Percentiles rank a stretch among this genome's conserved stretches.
These are phyloP conservation scores for Malus hybrid DNA, from an alignment of 331 rosid genomes.

Conservation along the genomic window DNA sequence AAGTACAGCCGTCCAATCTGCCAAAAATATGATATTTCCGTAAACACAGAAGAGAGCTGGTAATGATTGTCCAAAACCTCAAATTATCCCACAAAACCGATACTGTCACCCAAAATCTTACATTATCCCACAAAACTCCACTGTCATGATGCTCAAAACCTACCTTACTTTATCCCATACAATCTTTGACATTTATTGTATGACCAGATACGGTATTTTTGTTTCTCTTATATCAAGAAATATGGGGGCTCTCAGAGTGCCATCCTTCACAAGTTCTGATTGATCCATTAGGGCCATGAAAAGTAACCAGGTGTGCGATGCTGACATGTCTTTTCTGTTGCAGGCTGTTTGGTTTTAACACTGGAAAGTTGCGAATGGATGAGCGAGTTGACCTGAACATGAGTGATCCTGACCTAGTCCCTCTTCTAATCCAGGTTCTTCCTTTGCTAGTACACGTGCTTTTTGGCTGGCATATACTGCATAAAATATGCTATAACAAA, in stretches of 20 bases:
- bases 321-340: conserved; percentile 23
- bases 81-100: neutral
- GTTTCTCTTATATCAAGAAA: no score
- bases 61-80: neutral
- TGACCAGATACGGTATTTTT: neutral
- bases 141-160: neutral
- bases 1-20: neutral
- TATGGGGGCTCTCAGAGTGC: neutral
- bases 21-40: neutral
- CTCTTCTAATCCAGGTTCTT: conserved; percentile 82
- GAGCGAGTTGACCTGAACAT: conserved; percentile 75
- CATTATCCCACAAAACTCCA: neutral
- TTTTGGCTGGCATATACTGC: conserved; percentile 1
- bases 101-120: neutral
- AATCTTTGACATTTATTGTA: neutral
- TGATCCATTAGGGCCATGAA: neutral
- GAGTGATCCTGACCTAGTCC: conserved; percentile 96
- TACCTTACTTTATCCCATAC: neutral
- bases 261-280: neutral
- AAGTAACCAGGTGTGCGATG: neutral
- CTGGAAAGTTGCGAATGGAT: conserved; percentile 80
- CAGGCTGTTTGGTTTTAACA: conserved; percentile 82
- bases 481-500: neutral
- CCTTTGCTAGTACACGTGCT: neutral
- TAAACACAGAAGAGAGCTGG: neutral